Conservation (phyloP, 2,329 filamentous ascomycete species). For the Emmonsia crescens region DNA sequence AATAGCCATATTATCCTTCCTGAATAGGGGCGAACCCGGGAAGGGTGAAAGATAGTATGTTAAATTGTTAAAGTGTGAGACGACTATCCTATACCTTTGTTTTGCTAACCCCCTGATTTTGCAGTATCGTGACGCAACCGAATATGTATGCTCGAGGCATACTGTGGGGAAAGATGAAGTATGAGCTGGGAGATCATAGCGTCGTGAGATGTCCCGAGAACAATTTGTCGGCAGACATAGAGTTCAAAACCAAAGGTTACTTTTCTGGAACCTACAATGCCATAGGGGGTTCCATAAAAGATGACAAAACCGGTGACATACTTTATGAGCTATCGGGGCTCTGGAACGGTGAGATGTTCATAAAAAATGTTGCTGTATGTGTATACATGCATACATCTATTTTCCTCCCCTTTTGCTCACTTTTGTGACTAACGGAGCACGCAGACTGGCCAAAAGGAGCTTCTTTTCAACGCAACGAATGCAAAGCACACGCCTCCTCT, state of each 20-base stretch:
- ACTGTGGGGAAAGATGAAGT: slow-evolving; percentile 98
- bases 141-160: slow-evolving; percentile 99
- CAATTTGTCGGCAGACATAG: slow-evolving; percentile 76
- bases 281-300: slow-evolving; percentile 83
- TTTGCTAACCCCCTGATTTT: neutral
- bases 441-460: slow-evolving; percentile 77
- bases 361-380: slow-evolving; percentile 68
- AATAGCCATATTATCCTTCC: slow-evolving; percentile 70
- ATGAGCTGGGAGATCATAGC: slow-evolving; percentile 93
- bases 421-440: neutral
- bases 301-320: slow-evolving; percentile 72
- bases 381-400: neutral
- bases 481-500: slow-evolving; percentile 65
- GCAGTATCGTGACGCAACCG: slow-evolving; percentile 81
- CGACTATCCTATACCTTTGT: slow-evolving; percentile 1
- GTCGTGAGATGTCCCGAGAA: slow-evolving; percentile 84
- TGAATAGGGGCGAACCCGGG: slow-evolving; percentile 61
- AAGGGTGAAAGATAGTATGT: slow-evolving; percentile 79
- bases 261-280: slow-evolving; percentile 94
- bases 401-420: neutral
- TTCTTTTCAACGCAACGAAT: slow-evolving; percentile 76
- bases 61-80: neutral
- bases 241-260: slow-evolving; percentile 98
- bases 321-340: slow-evolving; percentile 86
- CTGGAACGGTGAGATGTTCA: slow-evolving; percentile 91